A percentile compares a stretch with the other conserved stretches of the same genome.
Evolutionary conservation across 2,329 filamentous ascomycete genomes (phyloP).

Genomic region (Corynespora cassiicola): DNA sequence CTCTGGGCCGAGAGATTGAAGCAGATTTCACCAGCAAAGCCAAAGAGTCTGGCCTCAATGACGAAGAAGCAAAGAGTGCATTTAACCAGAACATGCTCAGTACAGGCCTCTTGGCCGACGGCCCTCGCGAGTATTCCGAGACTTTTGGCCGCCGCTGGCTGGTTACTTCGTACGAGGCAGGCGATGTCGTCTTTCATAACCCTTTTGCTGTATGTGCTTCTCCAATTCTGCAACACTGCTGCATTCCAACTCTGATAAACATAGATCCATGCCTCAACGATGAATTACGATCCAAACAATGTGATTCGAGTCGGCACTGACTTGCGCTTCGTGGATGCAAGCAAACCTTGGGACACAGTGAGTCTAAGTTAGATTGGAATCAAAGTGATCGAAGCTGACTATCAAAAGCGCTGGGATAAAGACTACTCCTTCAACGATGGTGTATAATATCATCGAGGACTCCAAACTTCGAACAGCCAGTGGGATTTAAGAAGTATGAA

Average conservation of each 20-base stretch:
- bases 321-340: constrained; percentile 61
- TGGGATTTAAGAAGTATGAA: too few species aligned
- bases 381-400: constrained; percentile 6
- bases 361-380: constrained; percentile 11
- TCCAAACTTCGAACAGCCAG: too few species aligned
- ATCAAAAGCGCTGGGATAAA: constrained; percentile 37
- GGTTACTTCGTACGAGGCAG: constrained; percentile 61
- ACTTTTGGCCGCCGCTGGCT: constrained; percentile 56
- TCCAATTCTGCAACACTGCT: too few species aligned
- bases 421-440: constrained; percentile 39
- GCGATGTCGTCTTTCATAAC: constrained; percentile 54
- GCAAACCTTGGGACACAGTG: constrained; percentile 58
- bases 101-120: constrained; percentile 60
- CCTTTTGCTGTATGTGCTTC: constrained; percentile 31
- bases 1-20: constrained; percentile 59
- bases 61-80: constrained; percentile 55
- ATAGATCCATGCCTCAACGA: constrained; percentile 64
- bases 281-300: constrained; percentile 60
- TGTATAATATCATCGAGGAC: constrained; percentile 21
- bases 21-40: constrained; percentile 58
- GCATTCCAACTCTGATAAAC: too few species aligned
- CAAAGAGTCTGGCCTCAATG: constrained; percentile 55
- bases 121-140: constrained; percentile 53
- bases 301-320: constrained; percentile 64
- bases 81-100: constrained; percentile 66